Percentiles rank a stretch among this genome's conserved stretches.
These are phyloP conservation scores for Chaetomium sp. DNA, from an alignment of 2,329 filamentous ascomycete species.

Conservation along the genomic window DNA sequence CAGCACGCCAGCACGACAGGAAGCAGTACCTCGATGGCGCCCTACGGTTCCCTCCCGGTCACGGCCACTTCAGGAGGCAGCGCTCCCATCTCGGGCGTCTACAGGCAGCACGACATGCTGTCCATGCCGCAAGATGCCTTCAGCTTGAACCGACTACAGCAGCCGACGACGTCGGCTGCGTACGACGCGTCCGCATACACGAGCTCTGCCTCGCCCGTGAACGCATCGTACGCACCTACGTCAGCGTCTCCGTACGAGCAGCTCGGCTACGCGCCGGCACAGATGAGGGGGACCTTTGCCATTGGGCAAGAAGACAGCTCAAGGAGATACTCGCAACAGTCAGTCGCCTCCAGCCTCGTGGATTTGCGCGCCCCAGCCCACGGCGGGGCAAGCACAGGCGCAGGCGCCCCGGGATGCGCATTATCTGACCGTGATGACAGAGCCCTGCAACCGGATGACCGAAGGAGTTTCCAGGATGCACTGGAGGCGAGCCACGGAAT, in stretches of 20 bases:
- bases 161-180: constrained; percentile 60
- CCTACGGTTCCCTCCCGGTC: constrained; percentile 71
- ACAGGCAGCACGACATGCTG: constrained; percentile 68
- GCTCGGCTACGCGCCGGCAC: constrained; percentile 71
- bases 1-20: constrained; percentile 49
- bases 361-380: constrained; percentile 24
- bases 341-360: constrained; percentile 43
- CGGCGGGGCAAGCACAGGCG: constrained; percentile 34
- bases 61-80: constrained; percentile 73
- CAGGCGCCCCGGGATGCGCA: constrained; percentile 58
- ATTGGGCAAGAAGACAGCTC: constrained; percentile 58
- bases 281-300: constrained; percentile 61
- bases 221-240: constrained; percentile 65
- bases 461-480: constrained; percentile 68
- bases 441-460: constrained; percentile 40
- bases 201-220: constrained; percentile 67
- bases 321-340: constrained; percentile 82
- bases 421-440: constrained; percentile 62
- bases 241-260: constrained; percentile 73
- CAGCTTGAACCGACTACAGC: constrained; percentile 65
- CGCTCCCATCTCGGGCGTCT: constrained; percentile 59
- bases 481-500: constrained; percentile 93
- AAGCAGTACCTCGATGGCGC: constrained; percentile 67
- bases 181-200: constrained; percentile 72
- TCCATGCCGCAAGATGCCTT: constrained; percentile 74